These are phyloP conservation scores for Urtica urens DNA, from an alignment of 306 rosid species.

Conservation along the genomic window DNA sequence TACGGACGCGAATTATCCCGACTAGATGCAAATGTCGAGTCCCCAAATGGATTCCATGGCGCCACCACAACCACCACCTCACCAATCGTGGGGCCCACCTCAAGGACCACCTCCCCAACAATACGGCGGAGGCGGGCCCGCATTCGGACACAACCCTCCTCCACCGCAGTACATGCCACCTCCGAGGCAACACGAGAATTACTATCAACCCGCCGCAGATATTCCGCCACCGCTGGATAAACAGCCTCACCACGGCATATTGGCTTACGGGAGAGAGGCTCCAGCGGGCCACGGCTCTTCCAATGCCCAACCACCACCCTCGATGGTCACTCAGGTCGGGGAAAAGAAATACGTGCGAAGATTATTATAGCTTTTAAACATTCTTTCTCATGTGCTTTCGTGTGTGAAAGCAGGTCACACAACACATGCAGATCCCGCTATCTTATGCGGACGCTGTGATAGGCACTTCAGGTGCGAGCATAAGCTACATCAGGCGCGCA, in stretches of 20 bases:
- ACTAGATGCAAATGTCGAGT: conserved; percentile 78
- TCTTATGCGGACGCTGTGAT: conserved; percentile 94
- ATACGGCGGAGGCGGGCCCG: conserved; percentile 86
- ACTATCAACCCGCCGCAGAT: conserved; percentile 65
- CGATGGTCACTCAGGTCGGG: conserved; percentile 73
- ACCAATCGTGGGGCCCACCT: conserved; percentile 89
- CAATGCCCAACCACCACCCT: conserved; percentile 67
- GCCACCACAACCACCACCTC: conserved; percentile 63
- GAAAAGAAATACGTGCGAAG: no score
- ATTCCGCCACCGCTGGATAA: conserved; percentile 68
- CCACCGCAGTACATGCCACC: conserved; percentile 92
- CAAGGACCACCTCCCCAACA: conserved; percentile 71
- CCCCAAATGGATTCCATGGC: conserved; percentile 59
- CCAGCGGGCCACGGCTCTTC: conserved; percentile 57
- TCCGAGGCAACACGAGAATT: conserved; percentile 65
- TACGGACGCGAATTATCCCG: neutral
- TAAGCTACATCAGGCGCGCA: conserved; percentile 91
- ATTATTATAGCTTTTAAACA: no score
- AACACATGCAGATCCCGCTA: conserved; percentile 93
- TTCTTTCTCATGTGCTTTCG: no score
- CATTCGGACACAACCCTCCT: conserved; percentile 58
- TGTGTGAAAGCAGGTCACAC: conserved; percentile 57
- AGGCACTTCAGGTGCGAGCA: conserved; percentile 88
- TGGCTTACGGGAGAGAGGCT: conserved; percentile 87
- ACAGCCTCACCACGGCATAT: conserved; percentile 94